Base-by-base conservation (phyloP, 129 eudicot species). In the Calendula officinalis region DNA sequence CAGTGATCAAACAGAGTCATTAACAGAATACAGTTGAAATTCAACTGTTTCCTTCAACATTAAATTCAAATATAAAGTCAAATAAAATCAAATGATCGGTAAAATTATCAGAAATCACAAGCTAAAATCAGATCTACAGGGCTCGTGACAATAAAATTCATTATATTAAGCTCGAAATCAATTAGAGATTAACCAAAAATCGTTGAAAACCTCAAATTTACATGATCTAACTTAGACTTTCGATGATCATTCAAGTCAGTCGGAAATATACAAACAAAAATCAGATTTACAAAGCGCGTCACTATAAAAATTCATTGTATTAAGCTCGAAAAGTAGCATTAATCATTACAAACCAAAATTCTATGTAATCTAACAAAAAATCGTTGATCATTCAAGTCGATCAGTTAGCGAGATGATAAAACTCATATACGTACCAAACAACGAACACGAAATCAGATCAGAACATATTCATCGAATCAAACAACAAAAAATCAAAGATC, bases 81-180 rank as follows among this genome's bases (percentile, higher is more conserved):
- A 9, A 8, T n/a, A 13, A 69, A 64, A 36, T 22, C 45, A 8
- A 32, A 13, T 37, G 67, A 58, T 69, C 51, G 15, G 36, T 47
- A 13, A 37, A 17, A 35, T 3, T 32, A 56, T 22, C 51, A n/a
- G 13, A 59, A 37, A 8, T 7, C 45, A 56, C 13, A 54, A 44
- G 2, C 46, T 34, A 44, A 22, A 36, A 47, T 8, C 64, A 48
- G 22, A 38, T 37, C 37, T 17, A 41, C 73, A 43, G 55, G 27
- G 35, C 58, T 43, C 39, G 10, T 57, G 42, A 35, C n/a, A 14
- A 48, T 2, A 13, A 34, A 12, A 48, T 36, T 4, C 10, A 6
- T 44, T 6, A 51, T 22, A 5, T 51, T 10, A 5, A 51, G 9
- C 12, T 22, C 56, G 6, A 52, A 8, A 45, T 45, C 51, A 45